phyloP scores from a whole-genome alignment of 1,284 basidiomycete genomes.

The Pseudozyma hubeiensis region DNA sequence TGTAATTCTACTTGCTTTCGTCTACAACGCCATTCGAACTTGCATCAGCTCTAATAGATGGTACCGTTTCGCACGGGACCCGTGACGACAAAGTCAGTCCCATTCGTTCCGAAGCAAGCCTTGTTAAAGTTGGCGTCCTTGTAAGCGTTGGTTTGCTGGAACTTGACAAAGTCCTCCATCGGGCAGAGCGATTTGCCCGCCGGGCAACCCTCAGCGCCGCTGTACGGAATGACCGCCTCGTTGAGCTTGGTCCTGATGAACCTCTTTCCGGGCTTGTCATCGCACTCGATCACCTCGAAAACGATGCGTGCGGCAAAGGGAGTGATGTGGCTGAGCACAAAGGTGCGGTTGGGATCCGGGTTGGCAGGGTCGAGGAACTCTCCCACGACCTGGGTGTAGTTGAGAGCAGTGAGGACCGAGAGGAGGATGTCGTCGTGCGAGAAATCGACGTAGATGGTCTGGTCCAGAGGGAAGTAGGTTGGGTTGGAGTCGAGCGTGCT shows the following conservation, averaged over 20 bases:
- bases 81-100: conserved; percentile 57
- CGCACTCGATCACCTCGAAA: conserved; percentile 56
- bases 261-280: conserved; percentile 61
- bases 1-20: no score
- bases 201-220: conserved; percentile 77
- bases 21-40: no score
- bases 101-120: conserved; percentile 59
- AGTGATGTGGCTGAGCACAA: conserved; percentile 52
- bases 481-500: conserved; percentile 51
- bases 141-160: conserved; percentile 47
- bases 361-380: conserved; percentile 48
- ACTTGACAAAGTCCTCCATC: conserved; percentile 77
- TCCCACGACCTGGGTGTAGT: conserved; percentile 58
- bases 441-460: conserved; percentile 63
- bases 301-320: conserved; percentile 57
- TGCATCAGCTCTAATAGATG: conserved; percentile 18
- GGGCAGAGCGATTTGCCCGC: conserved; percentile 83
- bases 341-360: conserved; percentile 44
- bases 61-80: conserved; percentile 54
- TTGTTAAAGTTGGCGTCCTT: conserved; percentile 59
- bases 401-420: conserved; percentile 61
- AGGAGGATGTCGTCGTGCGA: conserved; percentile 62
- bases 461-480: conserved; percentile 62
- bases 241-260: conserved; percentile 86
- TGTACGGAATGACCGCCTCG: conserved; percentile 86